Evolutionary conservation across 2,329 filamentous ascomycete genomes (phyloP), one percentile per base, ranked within the genome.

Genomic region (Dothidotthia symphoricarpi): DNA sequence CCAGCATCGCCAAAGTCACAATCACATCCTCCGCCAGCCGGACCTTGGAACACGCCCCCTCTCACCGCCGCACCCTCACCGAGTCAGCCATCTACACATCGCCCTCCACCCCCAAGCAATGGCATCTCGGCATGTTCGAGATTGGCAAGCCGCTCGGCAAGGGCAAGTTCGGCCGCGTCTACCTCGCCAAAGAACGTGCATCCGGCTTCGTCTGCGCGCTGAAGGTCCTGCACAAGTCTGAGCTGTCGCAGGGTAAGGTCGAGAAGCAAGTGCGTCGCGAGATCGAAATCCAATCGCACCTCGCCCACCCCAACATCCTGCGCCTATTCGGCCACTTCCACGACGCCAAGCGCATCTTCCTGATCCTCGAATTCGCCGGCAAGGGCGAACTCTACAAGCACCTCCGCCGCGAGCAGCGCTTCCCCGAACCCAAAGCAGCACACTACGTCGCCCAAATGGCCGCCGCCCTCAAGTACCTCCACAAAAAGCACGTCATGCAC

Each of bases 401-500:
- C 63, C 75, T 93, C 45, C 80, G 86, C 38, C 82, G 82, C 57
- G 87, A 88, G 64, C 80, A 80, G 68, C 80, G 83, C 30, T 94
- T 94, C 66, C 83, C 86, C 3, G 88, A 94, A 66, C 87, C 83
- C 80, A 88, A 88, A 67, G 86, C 88, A 7, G 86, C 87, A 16
- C 85, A 89, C 69, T 94, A 91, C 67, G 82, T 93, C 47, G 87
- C 87, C 2, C 88, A 94, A 68, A 93, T 93, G 87, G 86, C 86
- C n/a, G 85, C 85, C 29, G 89, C 89, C 0, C 73, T 95, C 55
- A 83, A 84, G 53, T 97, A 96, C 63, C 78, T 96, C 30, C 90
- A 96, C 74, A 88, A 88, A 66, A 97, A 97, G 74, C 89, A 96
- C 67, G 87, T 97, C 54, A 97, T 97, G 73, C 91, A 97, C 69